phyloP scores from a whole-genome alignment of 1,139 yeast genomes.

The Suhomyces guaymorum region DNA sequence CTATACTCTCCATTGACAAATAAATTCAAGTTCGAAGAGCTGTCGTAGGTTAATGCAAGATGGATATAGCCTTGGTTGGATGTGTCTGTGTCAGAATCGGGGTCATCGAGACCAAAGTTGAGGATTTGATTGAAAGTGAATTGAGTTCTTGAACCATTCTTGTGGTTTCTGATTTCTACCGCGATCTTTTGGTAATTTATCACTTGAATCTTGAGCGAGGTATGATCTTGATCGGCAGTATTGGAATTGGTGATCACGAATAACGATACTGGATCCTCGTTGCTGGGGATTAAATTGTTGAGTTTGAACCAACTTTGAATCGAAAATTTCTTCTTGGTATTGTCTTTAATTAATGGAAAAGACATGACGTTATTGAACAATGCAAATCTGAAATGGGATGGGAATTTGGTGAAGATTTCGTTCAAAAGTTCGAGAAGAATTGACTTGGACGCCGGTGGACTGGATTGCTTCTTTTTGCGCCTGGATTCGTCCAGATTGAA shows the following conservation, averaged over 20 bases:
- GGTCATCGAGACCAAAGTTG: slow-evolving; percentile 1
- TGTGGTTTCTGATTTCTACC: slow-evolving; percentile 30
- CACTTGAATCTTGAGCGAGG: slow-evolving; percentile 31
- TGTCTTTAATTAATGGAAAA: slow-evolving; percentile 15
- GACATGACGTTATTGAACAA: slow-evolving; percentile 25
- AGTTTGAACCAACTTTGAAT: slow-evolving; percentile 43
- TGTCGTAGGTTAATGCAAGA: slow-evolving; percentile 41
- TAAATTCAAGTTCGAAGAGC: slow-evolving; percentile 37
- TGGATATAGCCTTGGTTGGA: slow-evolving; percentile 32
- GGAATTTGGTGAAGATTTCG: slow-evolving; percentile 24
- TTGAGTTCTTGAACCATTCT: slow-evolving; percentile 30
- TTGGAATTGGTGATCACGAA: slow-evolving; percentile 33
- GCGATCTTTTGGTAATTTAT: slow-evolving; percentile 34
- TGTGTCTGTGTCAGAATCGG: neutral
- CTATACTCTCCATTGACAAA: slow-evolving; percentile 46
- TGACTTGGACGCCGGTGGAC: slow-evolving; percentile 17
- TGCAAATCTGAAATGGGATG: slow-evolving; percentile 33
- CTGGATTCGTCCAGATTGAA: slow-evolving; percentile 3
- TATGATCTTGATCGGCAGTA: slow-evolving; percentile 18
- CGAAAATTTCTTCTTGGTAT: slow-evolving; percentile 19
- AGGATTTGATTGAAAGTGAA: slow-evolving; percentile 38
- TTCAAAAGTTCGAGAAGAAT: slow-evolving; percentile 29
- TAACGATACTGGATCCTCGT: slow-evolving; percentile 25
- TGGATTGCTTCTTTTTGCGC: neutral
- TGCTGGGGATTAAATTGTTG: slow-evolving; percentile 14